These are phyloP conservation scores for Vanderwaltozyma polyspora DNA, from an alignment of 805 yeast genomes.

Conservation along the genomic window DNA sequence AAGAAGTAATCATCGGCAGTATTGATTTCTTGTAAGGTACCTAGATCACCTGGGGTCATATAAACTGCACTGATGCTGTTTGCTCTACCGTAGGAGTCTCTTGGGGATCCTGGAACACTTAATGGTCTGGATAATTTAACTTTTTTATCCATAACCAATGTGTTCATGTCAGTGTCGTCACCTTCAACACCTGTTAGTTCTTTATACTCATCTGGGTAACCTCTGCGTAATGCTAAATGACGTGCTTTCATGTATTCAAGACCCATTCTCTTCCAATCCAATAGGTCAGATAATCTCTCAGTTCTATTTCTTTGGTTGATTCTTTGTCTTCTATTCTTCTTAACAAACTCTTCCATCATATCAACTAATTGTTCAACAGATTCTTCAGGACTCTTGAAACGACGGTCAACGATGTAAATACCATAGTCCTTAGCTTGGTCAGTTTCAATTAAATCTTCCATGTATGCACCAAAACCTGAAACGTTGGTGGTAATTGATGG, in stretches of 20 bases:
- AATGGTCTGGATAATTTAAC: slow-evolving; percentile 81
- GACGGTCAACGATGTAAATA: slow-evolving; percentile 90
- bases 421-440: slow-evolving; percentile 78
- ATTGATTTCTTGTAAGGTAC: slow-evolving; percentile 82
- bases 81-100: slow-evolving; percentile 15
- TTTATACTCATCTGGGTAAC: slow-evolving; percentile 77
- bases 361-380: slow-evolving; percentile 82
- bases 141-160: slow-evolving; percentile 28
- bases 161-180: slow-evolving; percentile 14
- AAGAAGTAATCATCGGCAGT: slow-evolving; percentile 70
- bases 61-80: slow-evolving; percentile 34
- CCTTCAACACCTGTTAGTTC: slow-evolving; percentile 16
- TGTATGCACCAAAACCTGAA: slow-evolving; percentile 95
- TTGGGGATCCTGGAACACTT: slow-evolving; percentile 93
- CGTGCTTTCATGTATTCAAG: slow-evolving; percentile 94
- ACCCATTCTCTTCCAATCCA: slow-evolving; percentile 98
- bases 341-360: slow-evolving; percentile 79
- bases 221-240: slow-evolving; percentile 81
- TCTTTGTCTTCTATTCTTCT: slow-evolving; percentile 89
- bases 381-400: slow-evolving; percentile 86
- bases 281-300: slow-evolving; percentile 80
- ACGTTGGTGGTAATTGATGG: slow-evolving; percentile 96
- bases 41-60: slow-evolving; percentile 97
- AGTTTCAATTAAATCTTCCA: slow-evolving; percentile 94
- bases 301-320: slow-evolving; percentile 96